A percentile compares a stretch with the other conserved stretches of the same genome.
Conservation (phyloP, 2,329 filamentous ascomycete species). For the Phoma herbarum region DNA sequence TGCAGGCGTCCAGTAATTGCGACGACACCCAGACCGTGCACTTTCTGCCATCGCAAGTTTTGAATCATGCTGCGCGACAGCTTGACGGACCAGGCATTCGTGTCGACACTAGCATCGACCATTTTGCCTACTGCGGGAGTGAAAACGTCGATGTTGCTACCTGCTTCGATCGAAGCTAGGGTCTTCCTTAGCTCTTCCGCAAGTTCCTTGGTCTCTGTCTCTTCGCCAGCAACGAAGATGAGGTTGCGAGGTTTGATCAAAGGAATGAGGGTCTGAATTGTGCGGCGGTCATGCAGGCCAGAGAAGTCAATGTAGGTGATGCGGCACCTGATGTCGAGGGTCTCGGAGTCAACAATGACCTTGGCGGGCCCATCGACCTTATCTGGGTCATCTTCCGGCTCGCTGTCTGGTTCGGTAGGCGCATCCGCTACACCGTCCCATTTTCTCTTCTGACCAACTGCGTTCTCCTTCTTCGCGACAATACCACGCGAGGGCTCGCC, state of each 20-base stretch:
- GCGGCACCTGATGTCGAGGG: slow-evolving; percentile 73
- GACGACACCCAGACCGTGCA: slow-evolving; percentile 87
- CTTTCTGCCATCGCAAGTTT: slow-evolving; percentile 92
- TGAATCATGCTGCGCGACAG: slow-evolving; percentile 85
- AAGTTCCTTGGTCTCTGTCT: slow-evolving; percentile 75
- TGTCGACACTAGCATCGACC: slow-evolving; percentile 94
- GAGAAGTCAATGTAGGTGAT: slow-evolving; percentile 92
- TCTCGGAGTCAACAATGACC: slow-evolving; percentile 70
- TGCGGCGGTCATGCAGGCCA: slow-evolving; percentile 91
- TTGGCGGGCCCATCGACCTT: slow-evolving; percentile 76
- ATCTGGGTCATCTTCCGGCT: slow-evolving; percentile 62
- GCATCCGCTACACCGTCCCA: slow-evolving; percentile 75
- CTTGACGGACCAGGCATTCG: slow-evolving; percentile 95
- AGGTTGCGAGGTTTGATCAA: slow-evolving; percentile 93
- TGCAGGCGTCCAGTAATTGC: slow-evolving; percentile 83
- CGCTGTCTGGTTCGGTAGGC: slow-evolving; percentile 55
- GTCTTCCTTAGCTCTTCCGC: slow-evolving; percentile 82
- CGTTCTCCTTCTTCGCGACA: slow-evolving; percentile 57
- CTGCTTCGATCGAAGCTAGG: slow-evolving; percentile 56
- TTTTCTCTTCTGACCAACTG: slow-evolving; percentile 88
- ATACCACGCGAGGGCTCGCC: slow-evolving; percentile 67
- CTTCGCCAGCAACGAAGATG: slow-evolving; percentile 84
- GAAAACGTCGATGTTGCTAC: slow-evolving; percentile 72
- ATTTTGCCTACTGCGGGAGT: slow-evolving; percentile 77
- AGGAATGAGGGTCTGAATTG: slow-evolving; percentile 92